Evolutionary conservation across 2,329 filamentous ascomycete species (phyloP), one percentile per base, ranked within the genome.

Genomic region (Ophiostoma triangulosporum): DNA sequence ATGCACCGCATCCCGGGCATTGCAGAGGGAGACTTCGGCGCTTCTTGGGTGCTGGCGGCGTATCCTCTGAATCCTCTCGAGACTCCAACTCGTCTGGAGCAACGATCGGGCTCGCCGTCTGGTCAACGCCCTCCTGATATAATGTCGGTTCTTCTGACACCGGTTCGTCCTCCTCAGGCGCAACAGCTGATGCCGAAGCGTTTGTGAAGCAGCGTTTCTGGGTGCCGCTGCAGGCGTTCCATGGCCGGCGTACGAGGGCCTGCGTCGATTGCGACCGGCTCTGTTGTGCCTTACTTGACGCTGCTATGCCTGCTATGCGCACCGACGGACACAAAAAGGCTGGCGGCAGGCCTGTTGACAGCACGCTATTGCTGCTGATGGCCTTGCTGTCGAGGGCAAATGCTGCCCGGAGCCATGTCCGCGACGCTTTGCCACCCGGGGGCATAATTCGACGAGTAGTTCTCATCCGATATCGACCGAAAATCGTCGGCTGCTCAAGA

Each of bases 1-100:
- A 72, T 14, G 81, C 81, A 45, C 82, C 82, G 62, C 82, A 86
- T 33, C 82, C 82, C 12, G 73, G 72, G 60, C 82, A 86, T 58
- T 76, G 77, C 11, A 71, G 60, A 0, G 82, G 81, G 1, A 84
- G 67, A 17, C 59, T 43, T 7, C 40, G 20, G 9, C 31, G n/a
- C 29, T 26, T 40, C 26, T 46, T 46, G 45, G 27, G 2, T 26
- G n/a, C 24, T 17, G 35, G 11, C 8, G n/a, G n/a, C 38, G 22
- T 31, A 12, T 33, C 20, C 29, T 35, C 29, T 26, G 14, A n/a
- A 3, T 49, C 24, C 32, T 22, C 33, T 6, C 32, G 20, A 17
- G 51, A 7, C 12, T 33, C 46, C 52, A 17, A 36, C n/a, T 20
- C 32, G 8, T 38, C 40, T 32, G 15, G 14, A 4, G n/a, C 24